These are phyloP conservation scores for Ophiostoma sp. DNA, from an alignment of 2,329 filamentous ascomycete genomes.

Conservation along the genomic window DNA sequence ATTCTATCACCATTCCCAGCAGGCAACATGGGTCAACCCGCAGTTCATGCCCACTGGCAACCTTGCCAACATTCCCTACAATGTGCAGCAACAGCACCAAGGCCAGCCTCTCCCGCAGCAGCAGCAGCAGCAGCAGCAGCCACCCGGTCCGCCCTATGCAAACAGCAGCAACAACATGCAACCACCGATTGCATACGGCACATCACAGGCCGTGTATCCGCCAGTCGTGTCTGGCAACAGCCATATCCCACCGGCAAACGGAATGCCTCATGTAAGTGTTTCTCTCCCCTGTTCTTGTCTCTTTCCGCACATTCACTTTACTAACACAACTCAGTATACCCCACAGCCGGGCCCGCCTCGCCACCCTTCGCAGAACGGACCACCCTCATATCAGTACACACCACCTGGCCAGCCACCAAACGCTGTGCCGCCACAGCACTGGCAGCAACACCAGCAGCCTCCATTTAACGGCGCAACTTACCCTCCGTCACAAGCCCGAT, in stretches of 20 bases:
- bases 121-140: constrained; percentile 14
- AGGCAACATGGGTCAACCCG: constrained; percentile 58
- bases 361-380: constrained; percentile 13
- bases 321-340: constrained; percentile 38
- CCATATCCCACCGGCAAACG: constrained; percentile 47
- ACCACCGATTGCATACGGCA: constrained; percentile 49
- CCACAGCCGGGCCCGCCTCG: constrained; percentile 34
- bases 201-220: constrained; percentile 47
- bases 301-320: background rate
- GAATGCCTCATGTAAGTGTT: constrained; percentile 31
- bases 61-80: background rate
- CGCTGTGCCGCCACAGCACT: constrained; percentile 39
- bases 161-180: constrained; percentile 36
- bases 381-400: constrained; percentile 35
- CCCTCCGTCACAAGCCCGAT: constrained; percentile 32
- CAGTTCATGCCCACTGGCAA: constrained; percentile 48
- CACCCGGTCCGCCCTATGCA: constrained; percentile 28
- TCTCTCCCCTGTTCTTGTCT: background rate
- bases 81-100: background rate
- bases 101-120: background rate
- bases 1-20: constrained; percentile 58
- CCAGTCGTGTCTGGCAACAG: constrained; percentile 44
- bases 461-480: constrained; percentile 36
- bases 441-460: constrained; percentile 34
- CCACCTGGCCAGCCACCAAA: constrained; percentile 37